Conservation (phyloP, 371 early-diverging fungal species). For the Rozella allomycis region DNA sequence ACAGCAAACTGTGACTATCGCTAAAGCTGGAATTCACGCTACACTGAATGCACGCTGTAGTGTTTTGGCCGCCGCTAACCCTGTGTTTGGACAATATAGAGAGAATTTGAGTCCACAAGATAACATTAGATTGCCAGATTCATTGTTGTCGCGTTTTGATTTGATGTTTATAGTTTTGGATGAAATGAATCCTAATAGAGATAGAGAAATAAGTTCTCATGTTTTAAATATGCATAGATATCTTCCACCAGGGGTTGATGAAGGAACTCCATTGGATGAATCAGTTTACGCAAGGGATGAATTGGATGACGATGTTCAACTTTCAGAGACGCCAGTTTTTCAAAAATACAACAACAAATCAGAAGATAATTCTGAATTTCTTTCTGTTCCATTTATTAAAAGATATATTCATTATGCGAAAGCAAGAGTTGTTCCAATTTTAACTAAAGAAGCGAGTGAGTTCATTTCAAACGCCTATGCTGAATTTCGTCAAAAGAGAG, state of each 20-base stretch:
- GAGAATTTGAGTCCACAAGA: constrained; percentile 9
- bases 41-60: constrained; percentile 95
- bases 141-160: constrained; percentile 24
- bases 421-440: constrained; percentile 38
- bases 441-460: constrained; percentile 15
- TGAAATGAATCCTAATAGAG: constrained; percentile 47
- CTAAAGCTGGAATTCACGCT: constrained; percentile 96
- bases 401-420: constrained; percentile 72
- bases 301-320: constrained; percentile 3
- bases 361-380: constrained; percentile 14
- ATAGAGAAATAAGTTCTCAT: constrained; percentile 64
- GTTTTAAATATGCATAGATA: constrained; percentile 82
- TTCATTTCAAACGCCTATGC: constrained; percentile 1
- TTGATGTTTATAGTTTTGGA: constrained; percentile 92
- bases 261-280: constrained; percentile 35
- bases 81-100: constrained; percentile 62
- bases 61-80: constrained; percentile 98
- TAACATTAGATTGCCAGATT: constrained; percentile 22
- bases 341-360: constrained; percentile 47
- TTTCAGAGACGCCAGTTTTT: constrained; percentile 42
- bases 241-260: constrained; percentile 60
- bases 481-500: constrained; percentile 1
- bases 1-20: constrained; percentile 94
- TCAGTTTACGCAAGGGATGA: constrained; percentile 36
- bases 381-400: constrained; percentile 51